These are phyloP conservation scores for Nyctanthes arbortristis DNA, from an alignment of 257 asterid species.

Conservation along the genomic window DNA sequence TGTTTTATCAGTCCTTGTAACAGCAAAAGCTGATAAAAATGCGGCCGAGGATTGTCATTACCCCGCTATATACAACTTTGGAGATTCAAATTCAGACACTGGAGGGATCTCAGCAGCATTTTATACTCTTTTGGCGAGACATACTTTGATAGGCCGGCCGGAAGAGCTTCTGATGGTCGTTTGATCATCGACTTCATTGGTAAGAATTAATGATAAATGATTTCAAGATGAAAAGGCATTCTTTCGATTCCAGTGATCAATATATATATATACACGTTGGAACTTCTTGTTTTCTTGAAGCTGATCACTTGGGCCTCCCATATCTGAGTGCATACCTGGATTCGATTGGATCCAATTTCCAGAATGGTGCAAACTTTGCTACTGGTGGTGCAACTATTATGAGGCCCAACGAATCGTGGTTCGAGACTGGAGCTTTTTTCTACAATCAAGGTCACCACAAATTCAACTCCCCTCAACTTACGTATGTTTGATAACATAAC, in stretches of 20 bases:
- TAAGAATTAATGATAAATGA: constrained; percentile 5
- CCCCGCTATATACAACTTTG: constrained; percentile 64
- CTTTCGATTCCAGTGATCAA: not conserved
- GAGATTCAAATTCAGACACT: constrained; percentile 74
- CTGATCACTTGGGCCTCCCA: constrained; percentile 52
- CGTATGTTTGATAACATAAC: not conserved
- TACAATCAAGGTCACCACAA: constrained; percentile 37
- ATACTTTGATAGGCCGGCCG: constrained; percentile 48
- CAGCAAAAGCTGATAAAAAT: constrained; percentile 14
- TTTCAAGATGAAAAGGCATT: not conserved
- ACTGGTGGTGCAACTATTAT: constrained; percentile 73
- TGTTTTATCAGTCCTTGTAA: not conserved
- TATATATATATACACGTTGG: too few species aligned
- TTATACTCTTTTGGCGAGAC: constrained; percentile 65
- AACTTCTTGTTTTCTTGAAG: constrained; percentile 31
- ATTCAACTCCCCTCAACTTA: not conserved
- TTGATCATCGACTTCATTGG: constrained; percentile 63
- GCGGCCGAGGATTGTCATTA: constrained; percentile 26
- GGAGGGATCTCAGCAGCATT: constrained; percentile 61
- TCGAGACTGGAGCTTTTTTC: constrained; percentile 36
- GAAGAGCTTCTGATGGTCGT: constrained; percentile 70
- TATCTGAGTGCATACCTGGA: constrained; percentile 65
- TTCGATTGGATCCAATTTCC: constrained; percentile 52
- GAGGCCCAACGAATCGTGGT: constrained; percentile 52
- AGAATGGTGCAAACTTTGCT: constrained; percentile 75